Conservation (phyloP, 805 yeast genomes). For the Candida boidinii region DNA sequence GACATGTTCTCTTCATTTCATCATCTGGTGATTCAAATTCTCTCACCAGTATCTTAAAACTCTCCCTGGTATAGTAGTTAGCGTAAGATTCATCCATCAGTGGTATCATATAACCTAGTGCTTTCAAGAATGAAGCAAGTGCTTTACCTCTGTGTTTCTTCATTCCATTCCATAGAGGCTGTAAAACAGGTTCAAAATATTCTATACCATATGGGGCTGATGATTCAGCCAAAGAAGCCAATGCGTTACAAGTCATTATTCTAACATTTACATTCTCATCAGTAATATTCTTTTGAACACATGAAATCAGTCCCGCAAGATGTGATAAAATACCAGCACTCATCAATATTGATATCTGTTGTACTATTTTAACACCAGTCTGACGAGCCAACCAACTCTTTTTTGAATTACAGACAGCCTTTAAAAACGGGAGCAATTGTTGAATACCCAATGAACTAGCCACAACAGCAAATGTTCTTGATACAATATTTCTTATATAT, state of each 20-base stretch:
- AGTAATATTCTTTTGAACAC: constrained; percentile 46
- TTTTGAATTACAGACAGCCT: constrained; percentile 69
- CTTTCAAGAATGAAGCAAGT: constrained; percentile 66
- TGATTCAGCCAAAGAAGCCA: constrained; percentile 72
- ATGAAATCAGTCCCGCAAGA: constrained; percentile 52
- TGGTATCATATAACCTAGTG: constrained; percentile 75
- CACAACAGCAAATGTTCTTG: constrained; percentile 77
- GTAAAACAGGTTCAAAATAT: constrained; percentile 66
- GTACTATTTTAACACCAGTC: constrained; percentile 71
- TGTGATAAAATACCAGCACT: constrained; percentile 76
- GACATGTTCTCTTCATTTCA: constrained; percentile 71
- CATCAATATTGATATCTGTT: constrained; percentile 58
- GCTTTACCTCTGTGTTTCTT: constrained; percentile 69
- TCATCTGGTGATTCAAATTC: constrained; percentile 81
- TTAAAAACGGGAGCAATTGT: constrained; percentile 66
- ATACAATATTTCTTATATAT: constrained; percentile 63
- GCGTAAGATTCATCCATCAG: constrained; percentile 81
- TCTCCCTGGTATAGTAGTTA: constrained; percentile 66
- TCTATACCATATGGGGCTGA: constrained; percentile 86
- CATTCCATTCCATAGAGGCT: constrained; percentile 76
- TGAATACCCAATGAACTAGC: constrained; percentile 73
- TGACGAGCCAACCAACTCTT: constrained; percentile 78
- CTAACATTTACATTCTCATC: constrained; percentile 68
- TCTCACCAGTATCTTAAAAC: constrained; percentile 55
- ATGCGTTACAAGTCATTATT: constrained; percentile 59